Conservation (phyloP, 495 filamentous ascomycete genomes). For the Penicilliopsis zonata region DNA sequence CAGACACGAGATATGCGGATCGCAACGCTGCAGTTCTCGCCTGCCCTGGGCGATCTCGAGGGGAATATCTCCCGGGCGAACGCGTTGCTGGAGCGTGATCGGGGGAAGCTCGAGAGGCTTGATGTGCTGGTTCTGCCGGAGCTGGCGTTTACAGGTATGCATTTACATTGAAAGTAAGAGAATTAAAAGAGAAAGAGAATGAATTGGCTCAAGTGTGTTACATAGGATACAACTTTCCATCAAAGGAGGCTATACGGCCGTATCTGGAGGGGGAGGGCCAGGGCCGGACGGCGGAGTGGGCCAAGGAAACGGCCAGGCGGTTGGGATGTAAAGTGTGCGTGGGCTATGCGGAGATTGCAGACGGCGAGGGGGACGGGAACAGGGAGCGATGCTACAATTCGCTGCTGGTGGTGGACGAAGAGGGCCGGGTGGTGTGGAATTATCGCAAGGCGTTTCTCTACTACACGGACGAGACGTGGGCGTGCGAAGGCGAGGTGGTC, state of each 20-base stretch:
- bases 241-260: slow-evolving; percentile 60
- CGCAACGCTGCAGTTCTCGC: slow-evolving; percentile 68
- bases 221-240: slow-evolving; percentile 83
- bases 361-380: slow-evolving; percentile 1
- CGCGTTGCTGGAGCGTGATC: slow-evolving; percentile 43
- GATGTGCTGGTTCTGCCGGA: slow-evolving; percentile 74
- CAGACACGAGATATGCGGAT: slow-evolving; percentile 67
- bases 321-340: slow-evolving; percentile 72
- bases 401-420: slow-evolving; percentile 60
- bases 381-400: slow-evolving; percentile 63
- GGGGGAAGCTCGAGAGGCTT: slow-evolving; percentile 12
- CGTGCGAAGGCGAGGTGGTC: slow-evolving; percentile 55
- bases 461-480: slow-evolving; percentile 88
- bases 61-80: slow-evolving; percentile 68
- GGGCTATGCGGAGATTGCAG: slow-evolving; percentile 71
- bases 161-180: background rate
- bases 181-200: too few relatives aligned
- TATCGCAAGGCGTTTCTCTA: slow-evolving; percentile 89
- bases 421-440: slow-evolving; percentile 61
- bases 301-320: slow-evolving; percentile 55
- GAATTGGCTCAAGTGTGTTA: too few relatives aligned
- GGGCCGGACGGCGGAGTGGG: slow-evolving; percentile 73
- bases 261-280: slow-evolving; percentile 67
- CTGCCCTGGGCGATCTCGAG: slow-evolving; percentile 60
- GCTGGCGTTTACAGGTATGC: slow-evolving; percentile 74